Base-by-base conservation (phyloP, 352 stramenopile genomes). In the Globisporangium irregulare region DNA sequence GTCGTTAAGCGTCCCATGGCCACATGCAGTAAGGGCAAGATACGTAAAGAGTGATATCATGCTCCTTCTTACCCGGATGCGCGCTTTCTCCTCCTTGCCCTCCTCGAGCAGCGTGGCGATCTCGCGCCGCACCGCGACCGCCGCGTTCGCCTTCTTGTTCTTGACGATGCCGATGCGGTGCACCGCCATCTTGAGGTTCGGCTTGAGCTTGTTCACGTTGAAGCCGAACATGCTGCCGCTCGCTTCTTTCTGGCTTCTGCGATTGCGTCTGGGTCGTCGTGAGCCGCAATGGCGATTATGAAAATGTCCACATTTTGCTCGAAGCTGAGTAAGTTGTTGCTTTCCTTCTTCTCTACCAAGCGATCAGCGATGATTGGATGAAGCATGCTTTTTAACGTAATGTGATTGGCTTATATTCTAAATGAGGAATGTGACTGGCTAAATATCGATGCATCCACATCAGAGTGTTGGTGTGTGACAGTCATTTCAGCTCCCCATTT, bases 111-210 rank as follows among this genome's bases (percentile, higher is more conserved):
- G 77, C 46, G 73, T 70, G 7, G 81, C 86, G 38, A 98, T 87
- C 76, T 96, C 86, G 34, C 79, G 78, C 36, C 93, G 90, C 66
- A 79, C 79, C 24, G 76, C 82, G 62, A 94, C 78, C 20, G 87
- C 89, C 29, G 81, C 76, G 70, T 94, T 92, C 8, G 85, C 84
- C 75, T 96, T 97, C 78, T 97, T 97, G 78, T 97, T 97, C 78
- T 95, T 97, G 64, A 94, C 73, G 64, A 97, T 95, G 60, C 84
- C 81, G 68, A 98, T 97, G 68, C 92, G 89, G 58, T 95, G 82
- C 64, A 97, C 82, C n/a, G 89, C 89, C 92, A 98, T 98, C 81
- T 97, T 97, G 54, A 97, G 84, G 73, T 93, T 94, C 20, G 90
- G 85, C 82, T 97, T 97, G 69, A 96, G 87, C 81, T 97, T 97